phyloP scores from a whole-genome alignment of 305 asterid genomes.

The Plantago coronopus region DNA sequence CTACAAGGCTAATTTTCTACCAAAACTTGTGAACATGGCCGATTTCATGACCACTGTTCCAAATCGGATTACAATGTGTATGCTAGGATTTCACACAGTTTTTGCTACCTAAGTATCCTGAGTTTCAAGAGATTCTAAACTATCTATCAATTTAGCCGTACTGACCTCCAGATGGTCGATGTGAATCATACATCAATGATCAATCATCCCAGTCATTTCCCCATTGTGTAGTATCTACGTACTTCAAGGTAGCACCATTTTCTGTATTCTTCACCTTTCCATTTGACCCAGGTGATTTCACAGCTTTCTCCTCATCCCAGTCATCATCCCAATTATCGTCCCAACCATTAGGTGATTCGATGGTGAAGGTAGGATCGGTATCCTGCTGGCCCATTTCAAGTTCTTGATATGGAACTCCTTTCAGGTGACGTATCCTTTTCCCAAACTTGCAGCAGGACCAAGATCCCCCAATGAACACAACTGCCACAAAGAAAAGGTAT shows the following conservation, averaged over 20 bases:
- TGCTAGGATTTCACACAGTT: background rate
- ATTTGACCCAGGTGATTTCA: conserved; percentile 29
- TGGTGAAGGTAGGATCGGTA: conserved; percentile 25
- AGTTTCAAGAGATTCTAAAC: background rate
- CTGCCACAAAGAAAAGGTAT: conserved; percentile 42
- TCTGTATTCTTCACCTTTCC: conserved; percentile 20
- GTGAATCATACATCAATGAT: background rate
- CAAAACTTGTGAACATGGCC: background rate
- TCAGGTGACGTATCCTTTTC: conserved; percentile 33
- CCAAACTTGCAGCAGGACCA: conserved; percentile 53
- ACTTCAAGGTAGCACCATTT: conserved; percentile 35
- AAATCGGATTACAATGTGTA: background rate
- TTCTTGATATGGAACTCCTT: conserved; percentile 50
- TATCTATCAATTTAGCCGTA: background rate
- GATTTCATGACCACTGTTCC: background rate
- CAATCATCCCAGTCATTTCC: conserved; percentile 36
- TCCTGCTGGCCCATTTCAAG: conserved; percentile 56
- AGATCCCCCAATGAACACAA: conserved; percentile 41
- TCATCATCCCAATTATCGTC: conserved; percentile 63
- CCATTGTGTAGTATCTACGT: conserved; percentile 35
- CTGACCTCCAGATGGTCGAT: conserved; percentile 1
- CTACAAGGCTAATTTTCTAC: background rate
- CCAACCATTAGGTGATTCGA: conserved; percentile 46
- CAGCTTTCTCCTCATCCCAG: conserved; percentile 63
- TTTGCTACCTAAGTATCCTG: background rate